Conservation (phyloP, 352 stramenopile genomes). For the Globisporangium heterothallicum region DNA sequence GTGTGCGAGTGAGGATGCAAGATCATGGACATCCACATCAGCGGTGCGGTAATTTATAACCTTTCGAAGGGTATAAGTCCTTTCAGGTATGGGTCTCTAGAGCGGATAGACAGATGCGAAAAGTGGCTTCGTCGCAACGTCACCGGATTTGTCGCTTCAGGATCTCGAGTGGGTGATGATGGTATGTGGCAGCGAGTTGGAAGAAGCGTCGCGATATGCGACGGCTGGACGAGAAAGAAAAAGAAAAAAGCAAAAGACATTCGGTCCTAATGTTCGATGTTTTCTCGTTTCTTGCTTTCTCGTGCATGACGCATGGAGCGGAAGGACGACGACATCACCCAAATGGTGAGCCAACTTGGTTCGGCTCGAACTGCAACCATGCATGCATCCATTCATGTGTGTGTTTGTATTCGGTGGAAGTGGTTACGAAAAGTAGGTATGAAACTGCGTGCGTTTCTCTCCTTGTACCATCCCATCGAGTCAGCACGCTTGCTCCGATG, state of each 20-base stretch:
- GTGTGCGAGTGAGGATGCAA: not conserved
- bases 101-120: not conserved
- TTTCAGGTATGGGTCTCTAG: not conserved
- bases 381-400: too few relatives aligned
- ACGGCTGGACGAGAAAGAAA: constrained; percentile 5
- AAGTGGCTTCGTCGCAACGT: not conserved
- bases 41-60: not conserved
- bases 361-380: too few relatives aligned
- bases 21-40: too few relatives aligned
- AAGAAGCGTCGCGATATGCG: too few relatives aligned
- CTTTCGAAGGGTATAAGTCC: not conserved
- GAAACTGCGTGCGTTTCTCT: too few relatives aligned
- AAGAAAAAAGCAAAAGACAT: too few relatives aligned
- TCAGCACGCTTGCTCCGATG: not conserved
- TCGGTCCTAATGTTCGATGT: constrained; percentile 6
- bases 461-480: too few relatives aligned
- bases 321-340: not conserved
- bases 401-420: not conserved
- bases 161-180: not conserved
- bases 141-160: not conserved
- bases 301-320: not conserved
- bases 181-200: not conserved
- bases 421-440: not conserved
- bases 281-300: not conserved
- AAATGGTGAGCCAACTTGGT: too few relatives aligned